Base-by-base conservation (phyloP, 495 filamentous ascomycete species). In the Collariella sp. region DNA sequence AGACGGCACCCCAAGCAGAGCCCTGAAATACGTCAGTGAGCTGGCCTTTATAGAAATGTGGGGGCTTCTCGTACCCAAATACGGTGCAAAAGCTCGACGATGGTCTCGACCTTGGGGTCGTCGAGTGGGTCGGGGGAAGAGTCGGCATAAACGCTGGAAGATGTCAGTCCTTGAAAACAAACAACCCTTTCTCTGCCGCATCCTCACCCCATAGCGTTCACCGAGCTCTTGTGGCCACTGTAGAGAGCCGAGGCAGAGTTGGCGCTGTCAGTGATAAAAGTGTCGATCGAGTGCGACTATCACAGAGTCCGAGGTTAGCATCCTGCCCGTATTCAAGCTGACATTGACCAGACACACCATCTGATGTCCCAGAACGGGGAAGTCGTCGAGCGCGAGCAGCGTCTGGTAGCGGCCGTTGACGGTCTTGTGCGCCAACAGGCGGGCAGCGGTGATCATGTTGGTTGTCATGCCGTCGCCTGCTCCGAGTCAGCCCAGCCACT, bases 101-200 rank as follows among this genome's bases (percentile, higher is more conserved):
- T 84, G n/a, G 78, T 85, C 68, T 89, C 85, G 24, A 89, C 79
- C 67, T 87, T 88, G 31, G 85, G 85, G 65, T 89, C 85, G 62
- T 89, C 85, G 46, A 84, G 83, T 9, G 75, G 68, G 59, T 81
- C 72, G 11, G 74, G 67, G 20, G 81, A 84, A 0, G 82, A 85
- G 58, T 89, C 85, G 13, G 74, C 82, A 48, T 89, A 88, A 29
- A 88, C 84, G 46, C 72, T 72, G 52, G 6, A 5, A 24, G 12
- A 29, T 0, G 45, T 35, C 33, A 51, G 40, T 11, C 7, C n/a
- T 33, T 3, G 12, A 13, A 9, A 31, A 7, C 9, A 15, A 10
- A 3, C 23, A 19, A 11, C 15, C 9, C 6, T n/a, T 36, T 11
- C 4, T 41, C 16, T 18, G 13, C 29, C 6, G 10, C 34, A 10